phyloP scores from a whole-genome alignment of 495 filamentous ascomycete genomes.

The Thozetella sp. region DNA sequence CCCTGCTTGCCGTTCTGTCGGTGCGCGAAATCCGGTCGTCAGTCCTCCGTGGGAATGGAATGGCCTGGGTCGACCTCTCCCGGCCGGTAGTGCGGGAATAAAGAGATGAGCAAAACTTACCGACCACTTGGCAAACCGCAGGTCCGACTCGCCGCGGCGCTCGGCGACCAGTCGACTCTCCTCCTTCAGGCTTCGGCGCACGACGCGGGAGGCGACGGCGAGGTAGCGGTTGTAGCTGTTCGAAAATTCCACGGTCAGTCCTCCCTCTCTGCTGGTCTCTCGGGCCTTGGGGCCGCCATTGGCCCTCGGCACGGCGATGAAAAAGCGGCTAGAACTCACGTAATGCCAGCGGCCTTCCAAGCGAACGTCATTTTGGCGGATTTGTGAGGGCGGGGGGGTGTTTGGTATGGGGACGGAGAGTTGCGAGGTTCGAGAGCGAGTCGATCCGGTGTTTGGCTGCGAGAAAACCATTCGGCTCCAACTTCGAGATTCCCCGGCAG shows the following conservation, averaged over 20 bases:
- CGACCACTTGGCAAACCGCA: constrained; percentile 96
- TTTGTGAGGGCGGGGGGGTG: constrained; percentile 26
- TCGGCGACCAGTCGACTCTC: constrained; percentile 82
- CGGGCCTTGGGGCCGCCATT: not conserved
- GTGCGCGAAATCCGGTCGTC: constrained; percentile 21
- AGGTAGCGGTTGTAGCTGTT: constrained; percentile 84
- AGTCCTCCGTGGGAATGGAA: constrained; percentile 6
- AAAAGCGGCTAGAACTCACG: constrained; percentile 59
- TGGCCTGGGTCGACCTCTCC: not conserved
- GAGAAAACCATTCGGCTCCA: constrained; percentile 26
- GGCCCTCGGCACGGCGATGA: not conserved
- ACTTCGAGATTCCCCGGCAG: constrained; percentile 28
- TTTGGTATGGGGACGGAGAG: constrained; percentile 22
- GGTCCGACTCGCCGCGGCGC: constrained; percentile 85
- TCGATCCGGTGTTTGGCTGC: constrained; percentile 7
- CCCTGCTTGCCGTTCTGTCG: constrained; percentile 94
- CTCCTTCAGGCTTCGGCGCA: constrained; percentile 94
- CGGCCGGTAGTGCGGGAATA: not conserved
- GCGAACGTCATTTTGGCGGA: constrained; percentile 89
- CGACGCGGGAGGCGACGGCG: constrained; percentile 72
- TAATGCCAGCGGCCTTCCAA: constrained; percentile 97
- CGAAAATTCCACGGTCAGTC: constrained; percentile 19
- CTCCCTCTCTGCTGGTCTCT: not conserved
- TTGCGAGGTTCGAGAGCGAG: constrained; percentile 11
- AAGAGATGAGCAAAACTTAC: constrained; percentile 57